Base-by-base conservation (phyloP, 305 asterid species). In the Fraxinus ornus region DNA sequence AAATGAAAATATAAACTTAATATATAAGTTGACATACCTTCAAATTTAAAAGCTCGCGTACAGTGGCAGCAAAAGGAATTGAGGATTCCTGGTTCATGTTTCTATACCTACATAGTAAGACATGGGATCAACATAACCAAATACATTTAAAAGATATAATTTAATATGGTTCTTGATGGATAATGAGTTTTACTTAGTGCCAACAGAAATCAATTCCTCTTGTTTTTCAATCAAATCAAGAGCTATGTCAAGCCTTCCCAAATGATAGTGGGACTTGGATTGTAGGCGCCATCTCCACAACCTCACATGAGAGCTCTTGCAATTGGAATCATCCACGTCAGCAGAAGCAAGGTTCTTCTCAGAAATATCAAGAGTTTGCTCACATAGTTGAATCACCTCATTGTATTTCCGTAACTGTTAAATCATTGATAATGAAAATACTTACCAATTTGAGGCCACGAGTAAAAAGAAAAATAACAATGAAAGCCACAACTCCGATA, bases 281-380 rank as follows among this genome's bases (percentile, higher is more conserved):
- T 90, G 94, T 77, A 94, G 88, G 80, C 60, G 83, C 94, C 96
- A 92, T 88, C 98, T 95, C 99, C 99, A 95, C 75, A 87, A 82
- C 79, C 82, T 91, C 78, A 82, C 82, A 64, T 85, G 83, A 82
- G 87, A 85, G 72, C 75, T 84, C 83, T 85, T 84, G 86, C 86
- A 66, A 39, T 83, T 81, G 19, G 73, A 64, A 83, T 86, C 87
- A 81, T 80, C 85, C 78, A 78, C 66, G 49, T 83, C 78, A 83
- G 77, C 86, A 78, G 82, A 75, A 83, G 81, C 81, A 78, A 84
- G 84, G 84, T 95, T 95, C 89, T 85, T 94, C 86, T 88, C 91
- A 82, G 98, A 91, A 85, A 85, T 64, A 76, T 84, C 91, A 85
- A 89, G 93, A 78, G 95, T 93, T 88, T 87, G 92, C 83, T 91